Conservation (phyloP, 1,139 yeast species). For the Schizosaccharomyces versatilis region DNA sequence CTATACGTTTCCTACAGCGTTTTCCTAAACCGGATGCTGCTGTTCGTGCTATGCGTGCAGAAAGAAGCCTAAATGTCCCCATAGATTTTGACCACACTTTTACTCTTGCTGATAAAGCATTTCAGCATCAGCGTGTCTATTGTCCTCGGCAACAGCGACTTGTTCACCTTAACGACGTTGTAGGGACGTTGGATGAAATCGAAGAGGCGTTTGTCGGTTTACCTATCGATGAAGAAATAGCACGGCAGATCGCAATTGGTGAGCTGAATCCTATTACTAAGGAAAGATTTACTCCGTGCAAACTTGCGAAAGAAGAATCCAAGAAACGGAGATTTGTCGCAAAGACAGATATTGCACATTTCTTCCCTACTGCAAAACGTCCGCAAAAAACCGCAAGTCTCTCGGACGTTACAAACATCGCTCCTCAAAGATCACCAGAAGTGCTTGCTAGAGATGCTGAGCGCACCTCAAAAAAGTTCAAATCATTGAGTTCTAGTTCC, state of each 20-base stretch:
- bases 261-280: not conserved
- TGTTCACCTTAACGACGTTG: conserved; percentile 13
- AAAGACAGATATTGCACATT: not conserved
- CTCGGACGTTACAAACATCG: not conserved
- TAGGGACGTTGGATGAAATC: not conserved
- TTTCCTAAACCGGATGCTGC: conserved; percentile 22
- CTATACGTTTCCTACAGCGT: conserved; percentile 38
- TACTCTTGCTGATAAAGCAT: conserved; percentile 51
- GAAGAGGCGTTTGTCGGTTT: not conserved
- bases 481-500: no score
- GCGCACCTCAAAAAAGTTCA: no score
- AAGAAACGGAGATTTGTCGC: not conserved
- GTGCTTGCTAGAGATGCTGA: not conserved
- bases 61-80: conserved; percentile 40
- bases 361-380: not conserved
- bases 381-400: not conserved
- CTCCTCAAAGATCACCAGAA: not conserved
- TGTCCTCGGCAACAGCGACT: conserved; percentile 34
- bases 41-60: conserved; percentile 34
- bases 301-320: not conserved
- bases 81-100: conserved; percentile 37
- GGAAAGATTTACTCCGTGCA: not conserved
- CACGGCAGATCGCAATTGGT: not conserved
- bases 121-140: conserved; percentile 68
- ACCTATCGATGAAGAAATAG: not conserved